Evolutionary conservation across 129 eudicot genomes (phyloP).

Genomic region (Tanacetum coccineum): DNA sequence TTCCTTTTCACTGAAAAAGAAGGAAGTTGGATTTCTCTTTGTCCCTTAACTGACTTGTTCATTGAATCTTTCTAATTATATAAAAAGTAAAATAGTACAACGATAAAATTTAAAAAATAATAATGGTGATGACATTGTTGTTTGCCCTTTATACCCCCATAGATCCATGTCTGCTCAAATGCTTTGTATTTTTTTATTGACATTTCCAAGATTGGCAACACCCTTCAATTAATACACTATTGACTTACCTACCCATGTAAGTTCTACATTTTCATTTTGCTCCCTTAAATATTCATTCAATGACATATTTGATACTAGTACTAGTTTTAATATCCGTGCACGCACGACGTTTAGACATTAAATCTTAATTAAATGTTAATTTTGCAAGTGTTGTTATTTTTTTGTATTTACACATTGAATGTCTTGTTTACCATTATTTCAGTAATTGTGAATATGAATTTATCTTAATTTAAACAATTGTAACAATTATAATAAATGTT

Average conservation of each 20-base stretch:
- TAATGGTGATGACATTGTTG: background rate
- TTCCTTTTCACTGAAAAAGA: background rate
- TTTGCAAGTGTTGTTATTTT: no score
- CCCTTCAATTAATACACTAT: conserved; percentile 2
- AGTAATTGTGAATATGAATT: no score
- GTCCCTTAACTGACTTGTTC: background rate
- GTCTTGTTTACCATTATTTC: no score
- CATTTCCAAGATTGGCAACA: conserved; percentile 13
- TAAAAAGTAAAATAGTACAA: background rate
- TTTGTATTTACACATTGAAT: no score
- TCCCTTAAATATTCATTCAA: conserved; percentile 8
- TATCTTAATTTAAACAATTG: no score
- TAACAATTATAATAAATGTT: no score
- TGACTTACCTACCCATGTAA: conserved; percentile 22
- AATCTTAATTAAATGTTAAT: no score
- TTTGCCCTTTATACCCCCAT: background rate
- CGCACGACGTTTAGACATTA: no score
- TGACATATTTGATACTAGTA: no score
- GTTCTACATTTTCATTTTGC: conserved; percentile 9
- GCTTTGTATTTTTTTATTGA: conserved; percentile 13
- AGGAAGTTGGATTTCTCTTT: background rate
- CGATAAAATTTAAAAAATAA: background rate
- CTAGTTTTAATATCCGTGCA: no score
- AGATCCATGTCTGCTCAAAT: conserved; percentile 8
- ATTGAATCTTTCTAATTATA: background rate